Evolutionary conservation across 2,329 filamentous ascomycete species (phyloP), one percentile per base, ranked within the genome.

Genomic region (Arthrinium phaeospermum): DNA sequence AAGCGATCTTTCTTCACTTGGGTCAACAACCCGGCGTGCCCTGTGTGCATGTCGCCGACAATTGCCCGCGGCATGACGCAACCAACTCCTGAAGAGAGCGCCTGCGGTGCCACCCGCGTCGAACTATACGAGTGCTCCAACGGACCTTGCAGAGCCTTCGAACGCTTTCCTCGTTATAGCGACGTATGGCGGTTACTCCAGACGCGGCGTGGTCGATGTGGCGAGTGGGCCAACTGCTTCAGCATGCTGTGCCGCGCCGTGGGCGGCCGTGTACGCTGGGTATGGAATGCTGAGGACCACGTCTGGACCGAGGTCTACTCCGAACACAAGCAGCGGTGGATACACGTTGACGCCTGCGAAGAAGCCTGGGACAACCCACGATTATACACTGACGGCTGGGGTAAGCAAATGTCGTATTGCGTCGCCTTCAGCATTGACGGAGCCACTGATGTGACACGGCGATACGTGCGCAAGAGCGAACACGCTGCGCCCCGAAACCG

Each of bases 291-390:
- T 44, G 96, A 98, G 82, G 96, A 98, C 81, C 94, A 98, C 79
- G 94, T 98, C 45, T 99, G 96, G 96, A 98, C 95, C 0, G 96
- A 98, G 79, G 93, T 98, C 22, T 99, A 98, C 84, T 98, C 95
- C 2, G 94, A 96, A 75, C 95, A 98, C 83, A 93, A 96, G 79
- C 92, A 93, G 81, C 91, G 95, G 80, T 99, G 96, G 96, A 89
- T 98, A n/a, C 96, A 98, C 77, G 95, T 98, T 64, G 96, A 99
- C 81, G 92, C 92, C 49, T 98, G 96, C 79, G 96, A 98, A 81
- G 95, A 96, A 80, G 91, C 94, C 1, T 98, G 95, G 95, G 96
- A 99, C 81, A 95, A 96, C 79, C 96, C 96, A 69, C 90, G 94
- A 67, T 88, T 98, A 14, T 98, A 98, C 83, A 91, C 94, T 12